Conservation (phyloP, 1,139 yeast species). For the Magnusiomyces fungicola region DNA sequence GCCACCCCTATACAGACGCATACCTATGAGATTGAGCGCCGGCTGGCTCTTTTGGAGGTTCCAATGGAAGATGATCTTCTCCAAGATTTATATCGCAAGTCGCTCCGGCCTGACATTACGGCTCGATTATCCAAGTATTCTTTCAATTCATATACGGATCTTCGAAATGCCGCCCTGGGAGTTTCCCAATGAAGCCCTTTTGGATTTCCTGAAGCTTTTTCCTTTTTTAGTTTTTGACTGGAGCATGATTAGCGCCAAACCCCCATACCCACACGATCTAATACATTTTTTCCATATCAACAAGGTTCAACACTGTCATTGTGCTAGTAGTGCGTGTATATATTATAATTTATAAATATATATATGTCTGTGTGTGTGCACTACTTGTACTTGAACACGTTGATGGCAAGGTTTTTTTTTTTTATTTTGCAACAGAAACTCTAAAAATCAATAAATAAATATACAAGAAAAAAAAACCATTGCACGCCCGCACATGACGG, state of each 20-base stretch:
- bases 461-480: no score
- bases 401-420: no score
- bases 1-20: slow-evolving; percentile 4
- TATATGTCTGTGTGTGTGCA: no score
- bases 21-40: slow-evolving; percentile 7
- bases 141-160: slow-evolving; percentile 6
- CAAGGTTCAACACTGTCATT: no score
- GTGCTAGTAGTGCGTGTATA: no score
- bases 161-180: slow-evolving; percentile 3
- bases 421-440: no score
- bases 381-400: no score
- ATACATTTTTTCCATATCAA: no score
- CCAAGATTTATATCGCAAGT: slow-evolving; percentile 10
- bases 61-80: slow-evolving; percentile 12
- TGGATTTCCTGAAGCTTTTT: not conserved
- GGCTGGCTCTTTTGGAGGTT: slow-evolving; percentile 9
- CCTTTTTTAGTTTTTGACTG: no score
- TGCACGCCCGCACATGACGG: no score
- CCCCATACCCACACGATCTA: not conserved
- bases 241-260: not conserved
- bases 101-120: slow-evolving; percentile 4
- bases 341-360: no score
- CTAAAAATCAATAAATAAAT: no score
- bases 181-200: not conserved
- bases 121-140: not conserved